A percentile compares a stretch with the other conserved stretches of the same genome.
These are phyloP conservation scores for Aspergillus intermedius DNA, from an alignment of 2,329 filamentous ascomycete genomes.

Conservation along the genomic window DNA sequence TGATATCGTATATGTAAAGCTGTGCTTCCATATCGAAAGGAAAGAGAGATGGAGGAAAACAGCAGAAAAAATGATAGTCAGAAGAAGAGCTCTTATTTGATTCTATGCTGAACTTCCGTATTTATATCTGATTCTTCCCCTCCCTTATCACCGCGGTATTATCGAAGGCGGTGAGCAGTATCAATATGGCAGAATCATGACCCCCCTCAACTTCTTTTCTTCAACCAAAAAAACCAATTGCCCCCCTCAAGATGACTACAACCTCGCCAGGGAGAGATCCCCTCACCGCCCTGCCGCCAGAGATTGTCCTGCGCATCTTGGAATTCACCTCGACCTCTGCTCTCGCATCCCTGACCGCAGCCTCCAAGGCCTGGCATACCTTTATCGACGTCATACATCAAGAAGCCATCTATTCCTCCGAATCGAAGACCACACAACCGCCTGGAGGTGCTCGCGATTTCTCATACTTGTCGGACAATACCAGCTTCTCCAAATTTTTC, in stretches of 20 bases:
- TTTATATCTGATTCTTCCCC: no score
- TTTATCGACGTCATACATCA: constrained; percentile 40
- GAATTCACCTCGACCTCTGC: constrained; percentile 31
- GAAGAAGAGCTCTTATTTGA: neutral
- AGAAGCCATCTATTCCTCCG: constrained; percentile 36
- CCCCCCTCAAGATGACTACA: constrained; percentile 13
- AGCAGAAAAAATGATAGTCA: neutral
- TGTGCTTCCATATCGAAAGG: neutral
- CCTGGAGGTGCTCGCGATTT: constrained; percentile 22
- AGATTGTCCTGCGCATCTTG: constrained; percentile 36
- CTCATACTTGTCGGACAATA: constrained; percentile 18
- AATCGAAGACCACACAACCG: constrained; percentile 25
- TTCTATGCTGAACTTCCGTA: neutral
- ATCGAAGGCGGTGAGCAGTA: neutral
- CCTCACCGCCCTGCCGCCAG: constrained; percentile 29
- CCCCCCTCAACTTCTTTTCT: neutral
- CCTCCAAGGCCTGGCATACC: constrained; percentile 33
- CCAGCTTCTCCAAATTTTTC: constrained; percentile 29
- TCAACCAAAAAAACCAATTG: neutral
- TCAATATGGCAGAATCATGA: neutral
- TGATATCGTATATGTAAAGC: constrained; percentile 2
- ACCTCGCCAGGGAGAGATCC: constrained; percentile 15
- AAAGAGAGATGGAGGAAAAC: neutral
- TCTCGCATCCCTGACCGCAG: constrained; percentile 30
- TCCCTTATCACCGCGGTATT: neutral